Conservation (phyloP, 495 filamentous ascomycete species). For the Chaetomium cochliodes region DNA sequence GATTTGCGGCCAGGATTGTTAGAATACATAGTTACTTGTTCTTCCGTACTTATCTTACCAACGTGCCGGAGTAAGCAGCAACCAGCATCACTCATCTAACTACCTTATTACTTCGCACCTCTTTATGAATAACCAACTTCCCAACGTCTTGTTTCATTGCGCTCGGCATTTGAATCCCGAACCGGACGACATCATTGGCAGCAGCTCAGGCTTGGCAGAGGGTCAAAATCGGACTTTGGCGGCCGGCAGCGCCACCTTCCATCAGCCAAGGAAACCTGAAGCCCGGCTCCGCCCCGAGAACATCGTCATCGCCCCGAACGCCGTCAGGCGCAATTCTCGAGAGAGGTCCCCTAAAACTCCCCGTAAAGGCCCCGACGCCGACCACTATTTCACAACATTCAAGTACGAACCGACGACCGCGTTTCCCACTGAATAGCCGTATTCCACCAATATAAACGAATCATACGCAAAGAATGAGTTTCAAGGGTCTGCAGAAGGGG, state of each 20-base stretch:
- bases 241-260: conserved; percentile 27
- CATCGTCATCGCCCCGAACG: conserved; percentile 30
- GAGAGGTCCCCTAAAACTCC: conserved; percentile 5
- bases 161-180: conserved; percentile 2
- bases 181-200: not conserved
- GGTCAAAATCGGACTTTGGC: conserved; percentile 3
- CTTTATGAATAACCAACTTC: not conserved
- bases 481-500: conserved; percentile 92
- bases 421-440: not conserved
- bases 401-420: not conserved
- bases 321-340: conserved; percentile 23
- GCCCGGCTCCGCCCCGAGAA: conserved; percentile 24
- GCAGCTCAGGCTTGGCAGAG: conserved; percentile 10
- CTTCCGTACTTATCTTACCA: not conserved
- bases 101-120: not conserved
- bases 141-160: not conserved
- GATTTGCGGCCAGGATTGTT: not conserved
- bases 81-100: not conserved
- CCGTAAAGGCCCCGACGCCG: not conserved
- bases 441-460: not conserved
- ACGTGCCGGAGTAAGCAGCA: not conserved
- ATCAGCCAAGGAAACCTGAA: conserved; percentile 31
- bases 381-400: not conserved
- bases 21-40: not conserved
- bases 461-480: conserved; percentile 71